A percentile compares a stretch with the other conserved stretches of the same genome.
phyloP scores from a whole-genome alignment of 2,329 filamentous ascomycete species.

The Clonostachys solani region DNA sequence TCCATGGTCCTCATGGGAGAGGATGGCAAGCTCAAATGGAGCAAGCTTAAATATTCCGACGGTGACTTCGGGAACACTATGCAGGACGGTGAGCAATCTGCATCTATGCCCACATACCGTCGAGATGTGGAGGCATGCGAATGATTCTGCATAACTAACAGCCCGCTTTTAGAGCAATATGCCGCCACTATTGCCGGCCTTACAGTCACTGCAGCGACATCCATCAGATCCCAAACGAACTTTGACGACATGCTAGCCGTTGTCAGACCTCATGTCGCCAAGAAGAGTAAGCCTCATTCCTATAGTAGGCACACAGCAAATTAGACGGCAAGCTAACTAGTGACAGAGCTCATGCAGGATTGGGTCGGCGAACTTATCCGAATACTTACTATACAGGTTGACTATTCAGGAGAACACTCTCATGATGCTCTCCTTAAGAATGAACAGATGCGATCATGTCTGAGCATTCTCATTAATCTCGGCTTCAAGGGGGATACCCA shows the following conservation, averaged over 20 bases:
- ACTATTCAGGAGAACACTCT: conserved; percentile 74
- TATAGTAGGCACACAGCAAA: no score
- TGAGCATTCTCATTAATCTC: conserved; percentile 76
- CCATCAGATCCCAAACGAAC: conserved; percentile 39
- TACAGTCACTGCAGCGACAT: conserved; percentile 44
- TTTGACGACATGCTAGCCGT: conserved; percentile 72
- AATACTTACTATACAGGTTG: conserved; percentile 68
- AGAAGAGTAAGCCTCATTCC: not conserved
- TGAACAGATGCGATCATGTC: conserved; percentile 65
- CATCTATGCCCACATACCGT: not conserved
- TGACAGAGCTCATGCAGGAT: conserved; percentile 52
- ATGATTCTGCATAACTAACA: conserved; percentile 5
- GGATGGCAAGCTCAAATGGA: conserved; percentile 57
- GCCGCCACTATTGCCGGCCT: conserved; percentile 58
- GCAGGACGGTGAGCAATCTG: conserved; percentile 36
- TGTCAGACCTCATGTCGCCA: conserved; percentile 38
- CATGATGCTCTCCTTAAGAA: conserved; percentile 73
- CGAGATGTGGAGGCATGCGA: not conserved
- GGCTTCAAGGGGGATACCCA: conserved; percentile 64
- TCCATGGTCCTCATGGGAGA: conserved; percentile 56
- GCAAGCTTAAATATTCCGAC: conserved; percentile 43
- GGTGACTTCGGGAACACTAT: conserved; percentile 42
- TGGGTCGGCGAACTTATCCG: conserved; percentile 65
- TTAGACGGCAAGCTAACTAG: no score
- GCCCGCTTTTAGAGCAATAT: conserved; percentile 37